phyloP scores from a whole-genome alignment of 1,284 basidiomycete species.

The Moniliella sp. region DNA sequence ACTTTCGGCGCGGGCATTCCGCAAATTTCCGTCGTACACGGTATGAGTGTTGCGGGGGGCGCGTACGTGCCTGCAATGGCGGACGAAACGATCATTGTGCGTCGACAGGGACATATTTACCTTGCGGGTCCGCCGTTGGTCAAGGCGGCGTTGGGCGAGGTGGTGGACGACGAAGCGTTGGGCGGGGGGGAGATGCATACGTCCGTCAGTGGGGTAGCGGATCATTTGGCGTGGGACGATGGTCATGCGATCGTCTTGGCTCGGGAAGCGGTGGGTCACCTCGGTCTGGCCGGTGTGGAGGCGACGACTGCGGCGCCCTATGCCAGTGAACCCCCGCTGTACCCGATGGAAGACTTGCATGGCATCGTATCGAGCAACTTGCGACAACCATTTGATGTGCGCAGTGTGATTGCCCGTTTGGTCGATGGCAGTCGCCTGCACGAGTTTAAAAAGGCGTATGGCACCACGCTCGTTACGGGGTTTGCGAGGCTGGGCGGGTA shows the following conservation, averaged over 20 bases:
- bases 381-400: conserved; percentile 70
- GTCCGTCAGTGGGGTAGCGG: conserved; percentile 72
- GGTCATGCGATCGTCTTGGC: conserved; percentile 68
- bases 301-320: not conserved
- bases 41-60: conserved; percentile 70
- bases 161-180: conserved; percentile 68
- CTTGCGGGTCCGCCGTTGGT: conserved; percentile 85
- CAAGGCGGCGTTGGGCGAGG: conserved; percentile 80
- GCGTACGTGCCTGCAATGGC: conserved; percentile 91
- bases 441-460: conserved; percentile 89
- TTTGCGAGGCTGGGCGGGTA: conserved; percentile 36
- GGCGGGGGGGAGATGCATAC: conserved; percentile 82
- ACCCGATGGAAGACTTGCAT: conserved; percentile 58
- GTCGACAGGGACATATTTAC: conserved; percentile 78
- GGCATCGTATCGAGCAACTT: conserved; percentile 75
- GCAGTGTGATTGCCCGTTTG: conserved; percentile 70
- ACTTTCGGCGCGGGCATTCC: conserved; percentile 70
- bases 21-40: conserved; percentile 76
- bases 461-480: conserved; percentile 61
- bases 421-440: conserved; percentile 77
- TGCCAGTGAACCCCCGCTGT: conserved; percentile 48
- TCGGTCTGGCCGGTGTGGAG: conserved; percentile 36
- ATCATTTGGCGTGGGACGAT: conserved; percentile 70
- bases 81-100: conserved; percentile 70
- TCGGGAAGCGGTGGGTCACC: conserved; percentile 55